Evolutionary conservation across 2,329 filamentous ascomycete genomes (phyloP), one percentile per base, ranked within the genome.

Genomic region (Phialemoniopsis sp.): DNA sequence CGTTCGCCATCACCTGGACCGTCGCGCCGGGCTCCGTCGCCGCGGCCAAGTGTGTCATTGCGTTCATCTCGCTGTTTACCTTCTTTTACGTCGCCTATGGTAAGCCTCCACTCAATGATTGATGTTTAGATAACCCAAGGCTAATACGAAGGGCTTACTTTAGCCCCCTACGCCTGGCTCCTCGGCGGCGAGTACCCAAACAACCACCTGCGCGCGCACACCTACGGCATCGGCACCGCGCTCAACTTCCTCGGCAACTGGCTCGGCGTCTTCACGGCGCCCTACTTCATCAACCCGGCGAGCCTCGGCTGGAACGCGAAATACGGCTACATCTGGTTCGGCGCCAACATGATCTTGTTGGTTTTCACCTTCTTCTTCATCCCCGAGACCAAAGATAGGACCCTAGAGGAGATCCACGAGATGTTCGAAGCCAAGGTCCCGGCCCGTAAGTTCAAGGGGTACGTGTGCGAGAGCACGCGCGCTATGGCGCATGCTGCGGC

Each of bases 321-420:
- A 42, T 62, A 60, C 35, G 58, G 56, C 47, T 66, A 63, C 33
- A 65, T 67, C 32, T 67, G 63, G 64, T 65, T 65, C 32, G 58
- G 50, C 6, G 57, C 58, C 3, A 66, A 64, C 34, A 35, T 54
- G 9, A 43, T 63, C 9, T 43, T 59, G 4, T 54, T 55, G 9
- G 21, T 60, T 3, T 64, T 66, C 44, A 55, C 71, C 15, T 74
- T 63, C 44, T 64, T 72, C 43, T 58, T 71, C 36, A 63, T 69
- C 19, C 66, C 68, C 0, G 68, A 72, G 50, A 71, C 67, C 2
- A 60, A 62, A 32, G 61, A 64, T 17, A 62, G 67, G 36, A 71
- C 66, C 9, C 60, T 74, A 32, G 70, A 74, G 52, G 70, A 74
- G 54, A 54, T 73, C 36, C 62, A 71, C 31, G 61, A 62, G 30